Percentiles rank a stretch among this genome's conserved stretches.
Conservation (phyloP, 805 yeast genomes). For the Candida chauliodis region DNA sequence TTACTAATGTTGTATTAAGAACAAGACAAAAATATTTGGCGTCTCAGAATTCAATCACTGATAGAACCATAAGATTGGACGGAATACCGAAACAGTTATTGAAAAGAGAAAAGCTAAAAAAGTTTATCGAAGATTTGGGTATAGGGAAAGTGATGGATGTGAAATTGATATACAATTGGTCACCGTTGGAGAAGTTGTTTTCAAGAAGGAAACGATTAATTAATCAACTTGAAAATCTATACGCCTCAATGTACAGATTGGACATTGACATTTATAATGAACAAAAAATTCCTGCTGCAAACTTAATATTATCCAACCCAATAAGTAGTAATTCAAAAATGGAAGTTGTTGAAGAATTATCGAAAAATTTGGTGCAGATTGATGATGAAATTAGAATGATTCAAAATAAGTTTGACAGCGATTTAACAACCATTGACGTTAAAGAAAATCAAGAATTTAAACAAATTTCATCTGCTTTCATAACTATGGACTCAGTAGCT, state of each 20-base stretch:
- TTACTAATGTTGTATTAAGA: conserved; percentile 46
- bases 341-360: conserved; percentile 26
- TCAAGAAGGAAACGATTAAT: conserved; percentile 28
- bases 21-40: conserved; percentile 58
- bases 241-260: conserved; percentile 41
- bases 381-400: conserved; percentile 38
- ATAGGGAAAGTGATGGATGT: conserved; percentile 54
- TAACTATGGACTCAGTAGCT: conserved; percentile 47
- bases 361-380: conserved; percentile 30
- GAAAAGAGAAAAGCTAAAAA: conserved; percentile 34
- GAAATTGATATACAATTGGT: conserved; percentile 45
- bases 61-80: conserved; percentile 53
- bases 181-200: conserved; percentile 38
- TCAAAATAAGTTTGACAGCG: conserved; percentile 28
- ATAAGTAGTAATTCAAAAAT: conserved; percentile 11
- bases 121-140: conserved; percentile 52
- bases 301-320: conserved; percentile 13
- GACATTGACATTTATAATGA: conserved; percentile 37
- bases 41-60: conserved; percentile 56
- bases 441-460: conserved; percentile 27
- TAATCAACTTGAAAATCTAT: conserved; percentile 36
- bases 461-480: conserved; percentile 44
- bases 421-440: conserved; percentile 19
- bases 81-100: conserved; percentile 49
- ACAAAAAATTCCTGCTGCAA: conserved; percentile 30